A percentile compares a stretch with the other conserved stretches of the same genome.
phyloP scores from a whole-genome alignment of 2,329 filamentous ascomycete species.

The Fusarium sp. region DNA sequence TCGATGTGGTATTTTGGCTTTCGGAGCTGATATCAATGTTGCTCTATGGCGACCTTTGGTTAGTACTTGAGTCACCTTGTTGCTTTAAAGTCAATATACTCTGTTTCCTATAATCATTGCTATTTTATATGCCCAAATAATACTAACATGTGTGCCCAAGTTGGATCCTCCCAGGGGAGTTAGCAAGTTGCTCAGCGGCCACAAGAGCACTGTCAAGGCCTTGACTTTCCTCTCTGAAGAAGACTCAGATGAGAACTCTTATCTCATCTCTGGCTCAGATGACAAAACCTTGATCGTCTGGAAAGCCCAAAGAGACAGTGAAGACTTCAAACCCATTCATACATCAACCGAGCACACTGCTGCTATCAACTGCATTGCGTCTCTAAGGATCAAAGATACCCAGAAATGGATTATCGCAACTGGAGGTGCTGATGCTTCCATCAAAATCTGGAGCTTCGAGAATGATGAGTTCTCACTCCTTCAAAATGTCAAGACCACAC shows the following conservation, averaged over 20 bases:
- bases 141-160: slow-evolving; percentile 47
- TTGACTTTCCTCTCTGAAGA: slow-evolving; percentile 77
- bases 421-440: slow-evolving; percentile 82
- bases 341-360: slow-evolving; percentile 74
- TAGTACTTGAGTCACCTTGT: slow-evolving; percentile 53
- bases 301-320: slow-evolving; percentile 54
- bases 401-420: slow-evolving; percentile 72
- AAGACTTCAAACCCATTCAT: slow-evolving; percentile 59
- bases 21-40: slow-evolving; percentile 88
- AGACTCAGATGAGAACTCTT: slow-evolving; percentile 59
- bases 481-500: slow-evolving; percentile 78
- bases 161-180: slow-evolving; percentile 66
- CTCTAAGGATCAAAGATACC: slow-evolving; percentile 50
- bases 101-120: background rate
- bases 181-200: slow-evolving; percentile 75
- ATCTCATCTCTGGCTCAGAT: slow-evolving; percentile 83
- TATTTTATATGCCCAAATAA: background rate
- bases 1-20: slow-evolving; percentile 78
- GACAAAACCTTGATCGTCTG: slow-evolving; percentile 84
- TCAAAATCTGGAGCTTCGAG: slow-evolving; percentile 76
- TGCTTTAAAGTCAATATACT: slow-evolving; percentile 21
- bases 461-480: slow-evolving; percentile 63
- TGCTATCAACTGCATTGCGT: slow-evolving; percentile 77
- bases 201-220: slow-evolving; percentile 83
- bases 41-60: slow-evolving; percentile 88